These are phyloP conservation scores for Lachnellula occidentalis DNA, from an alignment of 2,329 filamentous ascomycete genomes.

Conservation along the genomic window DNA sequence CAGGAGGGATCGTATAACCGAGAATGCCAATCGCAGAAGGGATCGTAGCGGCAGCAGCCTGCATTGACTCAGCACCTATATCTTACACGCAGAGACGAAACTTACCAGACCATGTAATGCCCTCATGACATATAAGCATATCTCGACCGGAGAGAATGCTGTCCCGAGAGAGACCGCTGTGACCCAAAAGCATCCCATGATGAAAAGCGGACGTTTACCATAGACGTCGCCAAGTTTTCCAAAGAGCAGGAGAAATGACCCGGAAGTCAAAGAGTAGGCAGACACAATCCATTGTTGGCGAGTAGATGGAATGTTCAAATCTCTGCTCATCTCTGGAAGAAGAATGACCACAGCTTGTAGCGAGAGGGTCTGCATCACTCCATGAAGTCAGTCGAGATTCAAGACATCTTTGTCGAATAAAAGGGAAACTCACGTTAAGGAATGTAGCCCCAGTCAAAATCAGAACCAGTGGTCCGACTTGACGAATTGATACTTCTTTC, in stretches of 20 bases:
- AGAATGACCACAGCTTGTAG: slow-evolving; percentile 57
- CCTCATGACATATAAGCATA: slow-evolving; percentile 61
- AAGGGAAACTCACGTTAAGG: slow-evolving; percentile 16
- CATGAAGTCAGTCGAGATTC: not conserved
- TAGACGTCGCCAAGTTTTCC: slow-evolving; percentile 48
- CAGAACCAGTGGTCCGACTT: slow-evolving; percentile 24
- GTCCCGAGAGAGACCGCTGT: slow-evolving; percentile 52
- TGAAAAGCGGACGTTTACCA: slow-evolving; percentile 41
- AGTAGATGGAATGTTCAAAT: slow-evolving; percentile 26
- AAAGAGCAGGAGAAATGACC: slow-evolving; percentile 43
- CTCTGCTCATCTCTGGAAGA: slow-evolving; percentile 24
- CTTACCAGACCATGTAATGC: slow-evolving; percentile 57
- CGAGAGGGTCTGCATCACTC: slow-evolving; percentile 45
- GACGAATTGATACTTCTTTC: slow-evolving; percentile 20
- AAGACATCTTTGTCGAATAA: not conserved
- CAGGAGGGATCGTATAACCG: slow-evolving; percentile 60
- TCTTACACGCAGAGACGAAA: not conserved
- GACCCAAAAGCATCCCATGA: slow-evolving; percentile 52
- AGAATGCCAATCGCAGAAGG: slow-evolving; percentile 67
- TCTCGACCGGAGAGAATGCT: slow-evolving; percentile 61
- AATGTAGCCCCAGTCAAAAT: slow-evolving; percentile 25
- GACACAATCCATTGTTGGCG: slow-evolving; percentile 32
- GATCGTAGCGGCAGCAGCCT: slow-evolving; percentile 55
- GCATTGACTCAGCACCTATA: not conserved
- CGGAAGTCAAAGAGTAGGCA: slow-evolving; percentile 38